These are phyloP conservation scores for Cystoisospora suis DNA, from an alignment of 169 alveolate species.

Conservation along the genomic window DNA sequence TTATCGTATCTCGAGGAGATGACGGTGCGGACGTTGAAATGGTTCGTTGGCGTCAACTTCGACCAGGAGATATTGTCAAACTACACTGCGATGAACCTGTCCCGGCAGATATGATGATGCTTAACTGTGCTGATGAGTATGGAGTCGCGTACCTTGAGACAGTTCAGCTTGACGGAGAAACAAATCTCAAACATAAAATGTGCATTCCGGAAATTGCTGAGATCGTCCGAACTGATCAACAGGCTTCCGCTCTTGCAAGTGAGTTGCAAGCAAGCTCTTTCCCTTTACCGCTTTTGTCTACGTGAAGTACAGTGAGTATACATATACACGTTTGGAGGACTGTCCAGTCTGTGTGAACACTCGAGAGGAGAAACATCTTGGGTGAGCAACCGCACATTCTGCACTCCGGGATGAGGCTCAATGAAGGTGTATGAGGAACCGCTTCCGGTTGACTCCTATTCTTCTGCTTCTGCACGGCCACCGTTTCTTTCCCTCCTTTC, in stretches of 20 bases:
- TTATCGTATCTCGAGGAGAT: conserved; percentile 55
- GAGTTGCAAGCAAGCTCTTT: not conserved
- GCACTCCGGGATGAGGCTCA: not conserved
- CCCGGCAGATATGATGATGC: conserved; percentile 94
- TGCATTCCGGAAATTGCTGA: conserved; percentile 76
- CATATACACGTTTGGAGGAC: too few relatives aligned
- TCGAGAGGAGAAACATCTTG: too few relatives aligned
- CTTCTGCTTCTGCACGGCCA: not conserved
- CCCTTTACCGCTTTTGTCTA: too few relatives aligned
- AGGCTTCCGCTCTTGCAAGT: conserved; percentile 70
- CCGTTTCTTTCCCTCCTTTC: not conserved
- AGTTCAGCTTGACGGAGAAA: conserved; percentile 92
- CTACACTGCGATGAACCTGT: conserved; percentile 83
- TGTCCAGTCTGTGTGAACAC: too few relatives aligned
- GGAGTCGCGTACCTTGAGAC: conserved; percentile 89
- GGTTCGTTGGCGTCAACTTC: conserved; percentile 83
- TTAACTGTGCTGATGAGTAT: conserved; percentile 88
- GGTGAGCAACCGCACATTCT: too few relatives aligned
- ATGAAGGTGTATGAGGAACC: not conserved
- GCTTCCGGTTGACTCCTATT: not conserved
- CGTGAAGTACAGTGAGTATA: too few relatives aligned
- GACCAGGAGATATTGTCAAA: conserved; percentile 93
- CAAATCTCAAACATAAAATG: conserved; percentile 90
- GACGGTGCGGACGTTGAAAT: conserved; percentile 37
- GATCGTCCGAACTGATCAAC: conserved; percentile 70